Evolutionary conservation across 2,329 filamentous ascomycete genomes (phyloP).

Genomic region (Venturia effusa): DNA sequence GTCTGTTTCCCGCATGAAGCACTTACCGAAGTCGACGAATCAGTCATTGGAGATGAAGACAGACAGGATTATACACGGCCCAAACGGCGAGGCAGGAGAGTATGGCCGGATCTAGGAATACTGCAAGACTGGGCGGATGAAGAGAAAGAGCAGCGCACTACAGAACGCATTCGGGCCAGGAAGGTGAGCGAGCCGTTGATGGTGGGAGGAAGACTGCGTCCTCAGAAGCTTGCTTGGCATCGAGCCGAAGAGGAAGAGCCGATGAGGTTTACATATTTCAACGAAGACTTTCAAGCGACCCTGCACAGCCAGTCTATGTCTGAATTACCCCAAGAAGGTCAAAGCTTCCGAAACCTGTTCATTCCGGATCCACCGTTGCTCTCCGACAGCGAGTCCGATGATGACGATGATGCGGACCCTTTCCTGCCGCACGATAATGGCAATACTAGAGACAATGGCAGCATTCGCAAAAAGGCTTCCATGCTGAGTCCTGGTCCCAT

Average conservation of each 20-base stretch:
- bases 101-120: conserved; percentile 77
- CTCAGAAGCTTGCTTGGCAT: conserved; percentile 70
- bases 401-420: conserved; percentile 43
- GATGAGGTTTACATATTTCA: conserved; percentile 97
- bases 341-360: conserved; percentile 79
- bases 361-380: conserved; percentile 60
- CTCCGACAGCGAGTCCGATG: conserved; percentile 53
- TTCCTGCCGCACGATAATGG: neutral
- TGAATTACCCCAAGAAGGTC: conserved; percentile 76
- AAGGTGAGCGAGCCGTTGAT: conserved; percentile 90
- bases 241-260: conserved; percentile 79
- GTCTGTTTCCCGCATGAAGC: conserved; percentile 81
- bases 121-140: conserved; percentile 83
- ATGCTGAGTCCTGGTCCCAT: neutral
- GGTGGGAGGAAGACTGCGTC: conserved; percentile 78
- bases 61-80: conserved; percentile 11
- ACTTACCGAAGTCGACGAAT: conserved; percentile 49
- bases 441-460: conserved; percentile 5
- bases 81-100: conserved; percentile 50
- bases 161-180: conserved; percentile 71
- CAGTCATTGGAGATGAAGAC: conserved; percentile 54
- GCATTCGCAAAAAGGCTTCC: neutral
- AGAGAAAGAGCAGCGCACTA: conserved; percentile 76
- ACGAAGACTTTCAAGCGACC: conserved; percentile 90
- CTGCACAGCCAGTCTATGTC: conserved; percentile 95